A percentile compares a stretch with the other conserved stretches of the same genome.
phyloP scores from a whole-genome alignment of 257 asterid genomes.

The Fraxinus quadrangulata region DNA sequence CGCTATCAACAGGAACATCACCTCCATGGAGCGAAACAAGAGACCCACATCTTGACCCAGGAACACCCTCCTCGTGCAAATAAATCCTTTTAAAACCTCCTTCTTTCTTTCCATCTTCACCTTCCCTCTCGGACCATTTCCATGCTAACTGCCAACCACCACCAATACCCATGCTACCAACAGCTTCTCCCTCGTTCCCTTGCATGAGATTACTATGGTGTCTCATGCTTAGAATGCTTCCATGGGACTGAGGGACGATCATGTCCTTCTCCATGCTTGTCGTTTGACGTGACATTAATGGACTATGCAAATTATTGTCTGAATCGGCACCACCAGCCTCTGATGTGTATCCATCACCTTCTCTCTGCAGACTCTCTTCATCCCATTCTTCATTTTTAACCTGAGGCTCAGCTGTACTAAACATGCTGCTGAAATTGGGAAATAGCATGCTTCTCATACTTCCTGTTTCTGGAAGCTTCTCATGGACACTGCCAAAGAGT shows the following conservation, averaged over 20 bases:
- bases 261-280: conserved; percentile 58
- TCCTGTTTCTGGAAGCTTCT: conserved; percentile 66
- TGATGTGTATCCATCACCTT: conserved; percentile 48
- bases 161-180: conserved; percentile 30
- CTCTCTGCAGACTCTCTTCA: conserved; percentile 66
- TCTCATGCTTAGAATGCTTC: conserved; percentile 18
- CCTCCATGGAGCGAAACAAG: conserved; percentile 22
- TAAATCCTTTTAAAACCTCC: conserved; percentile 29
- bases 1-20: conserved; percentile 21
- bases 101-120: conserved; percentile 26
- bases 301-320: conserved; percentile 63
- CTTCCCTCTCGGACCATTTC: conserved; percentile 28
- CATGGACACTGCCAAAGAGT: conserved; percentile 78
- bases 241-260: conserved; percentile 22
- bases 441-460: conserved; percentile 82
- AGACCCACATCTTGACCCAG: conserved; percentile 26
- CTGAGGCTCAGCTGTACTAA: conserved; percentile 60
- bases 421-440: conserved; percentile 86
- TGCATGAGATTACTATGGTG: conserved; percentile 20
- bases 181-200: conserved; percentile 16
- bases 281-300: conserved; percentile 70
- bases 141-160: conserved; percentile 36
- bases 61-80: conserved; percentile 25
- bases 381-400: conserved; percentile 67
- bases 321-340: conserved; percentile 45